These are phyloP conservation scores for Ochromonas danica DNA, from an alignment of 108 stramenopile species.

Conservation along the genomic window DNA sequence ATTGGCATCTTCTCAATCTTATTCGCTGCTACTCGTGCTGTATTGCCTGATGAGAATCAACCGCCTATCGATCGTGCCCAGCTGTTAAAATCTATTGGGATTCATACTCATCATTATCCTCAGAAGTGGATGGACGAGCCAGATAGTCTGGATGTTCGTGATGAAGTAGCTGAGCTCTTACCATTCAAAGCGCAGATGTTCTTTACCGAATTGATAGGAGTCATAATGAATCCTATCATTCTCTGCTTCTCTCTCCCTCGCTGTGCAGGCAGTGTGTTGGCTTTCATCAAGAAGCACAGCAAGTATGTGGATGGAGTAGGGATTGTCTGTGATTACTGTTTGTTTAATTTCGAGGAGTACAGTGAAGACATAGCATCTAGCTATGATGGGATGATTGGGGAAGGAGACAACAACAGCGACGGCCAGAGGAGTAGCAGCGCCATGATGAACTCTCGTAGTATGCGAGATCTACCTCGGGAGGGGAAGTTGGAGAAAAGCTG, in stretches of 20 bases:
- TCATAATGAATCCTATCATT: slow-evolving; percentile 78
- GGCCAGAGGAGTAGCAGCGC: no score
- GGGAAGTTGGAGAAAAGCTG: slow-evolving; percentile 33
- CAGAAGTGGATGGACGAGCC: slow-evolving; percentile 74
- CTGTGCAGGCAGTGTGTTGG: slow-evolving; percentile 74
- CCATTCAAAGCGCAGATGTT: slow-evolving; percentile 70
- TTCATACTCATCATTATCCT: slow-evolving; percentile 84
- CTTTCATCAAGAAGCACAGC: slow-evolving; percentile 72
- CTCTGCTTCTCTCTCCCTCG: slow-evolving; percentile 74
- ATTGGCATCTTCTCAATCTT: slow-evolving; percentile 58
- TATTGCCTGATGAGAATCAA: slow-evolving; percentile 40
- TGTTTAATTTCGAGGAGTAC: slow-evolving; percentile 79
- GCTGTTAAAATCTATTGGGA: slow-evolving; percentile 64
- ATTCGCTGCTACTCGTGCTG: slow-evolving; percentile 74
- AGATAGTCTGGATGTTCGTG: slow-evolving; percentile 64
- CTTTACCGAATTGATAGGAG: slow-evolving; percentile 65
- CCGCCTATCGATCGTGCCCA: neutral
- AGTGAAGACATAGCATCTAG: no score
- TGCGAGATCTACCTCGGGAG: neutral
- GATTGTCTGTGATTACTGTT: slow-evolving; percentile 80
- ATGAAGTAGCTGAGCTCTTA: slow-evolving; percentile 67
- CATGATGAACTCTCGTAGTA: no score
- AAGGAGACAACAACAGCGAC: no score
- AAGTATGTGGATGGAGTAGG: slow-evolving; percentile 76
- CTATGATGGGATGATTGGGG: no score